Conservation (phyloP, 2,329 filamentous ascomycete genomes). For the Hypomyces rosellus region DNA sequence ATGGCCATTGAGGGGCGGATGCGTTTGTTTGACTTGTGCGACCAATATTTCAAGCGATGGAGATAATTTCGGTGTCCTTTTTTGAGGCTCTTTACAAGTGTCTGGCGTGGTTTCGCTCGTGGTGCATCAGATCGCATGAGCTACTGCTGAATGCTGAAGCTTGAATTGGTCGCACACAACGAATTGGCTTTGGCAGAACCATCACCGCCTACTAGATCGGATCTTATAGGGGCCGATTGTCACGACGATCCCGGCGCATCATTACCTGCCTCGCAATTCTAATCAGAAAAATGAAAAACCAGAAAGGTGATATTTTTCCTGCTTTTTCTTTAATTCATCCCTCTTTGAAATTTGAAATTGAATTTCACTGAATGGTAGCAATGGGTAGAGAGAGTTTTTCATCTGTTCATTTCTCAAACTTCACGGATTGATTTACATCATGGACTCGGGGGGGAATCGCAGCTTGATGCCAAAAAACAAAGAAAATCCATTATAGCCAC, state of each 20-base stretch:
- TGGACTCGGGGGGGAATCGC: no score
- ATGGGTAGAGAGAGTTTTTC: no score
- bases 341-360: background rate
- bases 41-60: no score
- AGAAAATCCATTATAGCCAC: background rate
- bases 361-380: background rate
- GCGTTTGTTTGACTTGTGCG: no score
- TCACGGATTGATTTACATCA: no score
- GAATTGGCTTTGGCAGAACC: constrained; percentile 9
- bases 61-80: no score
- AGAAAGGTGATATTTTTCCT: background rate
- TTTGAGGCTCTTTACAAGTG: no score
- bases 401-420: no score
- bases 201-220: constrained; percentile 13
- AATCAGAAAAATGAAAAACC: background rate
- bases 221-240: background rate
- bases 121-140: background rate
- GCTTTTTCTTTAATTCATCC: background rate
- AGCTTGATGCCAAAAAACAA: background rate
- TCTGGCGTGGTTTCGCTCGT: no score
- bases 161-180: constrained; percentile 6
- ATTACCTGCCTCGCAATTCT: no score
- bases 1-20: constrained; percentile 15
- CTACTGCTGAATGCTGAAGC: constrained; percentile 5
- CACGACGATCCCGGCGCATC: no score